These are phyloP conservation scores for Mycena belliarum DNA, from an alignment of 768 basidiomycete species.

Conservation along the genomic window DNA sequence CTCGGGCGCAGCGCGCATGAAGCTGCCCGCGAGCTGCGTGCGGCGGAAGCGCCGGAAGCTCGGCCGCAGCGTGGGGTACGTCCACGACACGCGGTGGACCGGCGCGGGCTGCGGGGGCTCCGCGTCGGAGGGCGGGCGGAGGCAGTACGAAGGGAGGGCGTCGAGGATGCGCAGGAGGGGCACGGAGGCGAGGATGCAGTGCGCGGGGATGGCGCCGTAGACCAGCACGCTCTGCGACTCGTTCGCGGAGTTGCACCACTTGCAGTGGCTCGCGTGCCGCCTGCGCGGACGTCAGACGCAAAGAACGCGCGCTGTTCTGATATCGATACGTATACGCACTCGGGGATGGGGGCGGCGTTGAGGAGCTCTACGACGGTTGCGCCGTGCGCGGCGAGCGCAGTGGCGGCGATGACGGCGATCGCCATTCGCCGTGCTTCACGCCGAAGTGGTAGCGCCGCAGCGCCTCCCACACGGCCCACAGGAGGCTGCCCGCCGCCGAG, in stretches of 20 bases:
- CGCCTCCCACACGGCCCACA: slow-evolving; percentile 87
- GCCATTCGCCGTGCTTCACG: slow-evolving; percentile 75
- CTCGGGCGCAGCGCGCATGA: slow-evolving; percentile 56
- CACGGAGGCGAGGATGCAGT: slow-evolving; percentile 68
- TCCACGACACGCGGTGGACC: slow-evolving; percentile 36
- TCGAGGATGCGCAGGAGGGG: slow-evolving; percentile 65
- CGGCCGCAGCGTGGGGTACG: slow-evolving; percentile 57
- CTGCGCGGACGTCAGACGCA: slow-evolving; percentile 37
- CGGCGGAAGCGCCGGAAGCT: slow-evolving; percentile 73
- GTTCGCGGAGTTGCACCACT: slow-evolving; percentile 73
- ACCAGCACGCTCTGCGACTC: slow-evolving; percentile 79
- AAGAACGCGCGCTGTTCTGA: no score
- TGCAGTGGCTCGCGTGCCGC: slow-evolving; percentile 65
- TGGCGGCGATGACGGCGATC: slow-evolving; percentile 78
- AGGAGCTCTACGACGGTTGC: no score
- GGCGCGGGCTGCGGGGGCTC: slow-evolving; percentile 29
- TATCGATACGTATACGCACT: no score
- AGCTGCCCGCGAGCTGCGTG: slow-evolving; percentile 64
- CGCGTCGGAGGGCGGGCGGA: slow-evolving; percentile 32
- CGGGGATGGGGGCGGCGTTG: no score
- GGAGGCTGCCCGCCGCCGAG: no score
- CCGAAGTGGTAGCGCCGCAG: slow-evolving; percentile 70
- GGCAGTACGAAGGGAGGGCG: slow-evolving; percentile 74
- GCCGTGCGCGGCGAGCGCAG: slow-evolving; percentile 53
- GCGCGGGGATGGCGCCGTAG: slow-evolving; percentile 63